Conservation (phyloP, 2,329 filamentous ascomycete genomes). For the Macrophomina phaseolina region DNA sequence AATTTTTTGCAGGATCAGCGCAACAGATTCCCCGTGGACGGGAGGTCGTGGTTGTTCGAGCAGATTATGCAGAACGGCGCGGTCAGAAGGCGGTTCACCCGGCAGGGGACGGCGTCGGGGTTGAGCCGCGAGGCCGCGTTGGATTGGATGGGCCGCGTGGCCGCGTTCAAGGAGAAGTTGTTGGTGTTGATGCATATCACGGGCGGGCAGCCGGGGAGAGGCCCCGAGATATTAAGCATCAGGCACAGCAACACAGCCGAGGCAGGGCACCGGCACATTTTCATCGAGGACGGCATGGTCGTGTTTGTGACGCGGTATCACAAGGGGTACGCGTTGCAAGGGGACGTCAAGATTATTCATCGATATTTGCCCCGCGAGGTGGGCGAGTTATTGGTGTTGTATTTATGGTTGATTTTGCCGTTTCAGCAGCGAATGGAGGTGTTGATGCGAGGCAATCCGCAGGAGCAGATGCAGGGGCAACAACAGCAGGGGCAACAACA, state of each 20-base stretch:
- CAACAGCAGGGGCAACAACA: neutral
- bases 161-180: slow-evolving; percentile 31
- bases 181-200: slow-evolving; percentile 33
- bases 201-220: slow-evolving; percentile 31
- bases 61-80: neutral
- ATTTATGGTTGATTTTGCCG: too few species aligned
- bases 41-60: neutral
- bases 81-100: neutral
- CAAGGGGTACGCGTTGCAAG: too few species aligned
- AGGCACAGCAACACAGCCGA: slow-evolving; percentile 31
- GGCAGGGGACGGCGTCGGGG: neutral
- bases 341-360: too few species aligned
- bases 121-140: neutral
- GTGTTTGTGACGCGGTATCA: slow-evolving; percentile 21
- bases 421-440: too few species aligned
- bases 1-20: slow-evolving; percentile 31
- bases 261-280: slow-evolving; percentile 29
- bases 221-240: slow-evolving; percentile 32
- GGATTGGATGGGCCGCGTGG: neutral
- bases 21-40: slow-evolving; percentile 10
- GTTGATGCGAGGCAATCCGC: neutral
- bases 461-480: neutral
- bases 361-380: too few species aligned
- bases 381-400: too few species aligned
- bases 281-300: slow-evolving; percentile 35